Evolutionary conservation across 1,139 yeast genomes (phyloP).

Genomic region (Pichia sp.): DNA sequence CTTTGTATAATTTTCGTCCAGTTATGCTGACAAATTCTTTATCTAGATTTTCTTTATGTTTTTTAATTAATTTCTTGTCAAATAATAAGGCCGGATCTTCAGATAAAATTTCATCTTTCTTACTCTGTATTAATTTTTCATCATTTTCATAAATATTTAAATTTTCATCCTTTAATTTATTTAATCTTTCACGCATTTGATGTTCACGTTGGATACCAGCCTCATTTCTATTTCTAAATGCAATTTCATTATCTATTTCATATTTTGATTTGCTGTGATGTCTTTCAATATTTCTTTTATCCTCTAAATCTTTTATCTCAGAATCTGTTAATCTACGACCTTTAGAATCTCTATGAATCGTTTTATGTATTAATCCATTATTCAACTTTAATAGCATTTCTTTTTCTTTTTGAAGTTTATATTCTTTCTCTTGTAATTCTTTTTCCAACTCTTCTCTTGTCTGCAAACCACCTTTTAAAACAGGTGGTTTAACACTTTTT

Average conservation of each 20-base stretch:
- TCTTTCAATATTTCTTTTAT: conserved; percentile 34
- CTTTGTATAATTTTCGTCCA: conserved; percentile 45
- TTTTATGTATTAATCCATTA: conserved; percentile 18
- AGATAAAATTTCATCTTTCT: conserved; percentile 34
- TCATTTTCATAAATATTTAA: conserved; percentile 35
- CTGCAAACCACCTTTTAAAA: conserved; percentile 17
- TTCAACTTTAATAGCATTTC: conserved; percentile 2
- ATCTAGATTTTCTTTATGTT: conserved; percentile 11
- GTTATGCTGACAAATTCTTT: conserved; percentile 27
- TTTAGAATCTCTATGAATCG: conserved; percentile 54
- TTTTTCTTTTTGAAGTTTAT: conserved; percentile 21
- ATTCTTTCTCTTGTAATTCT: conserved; percentile 12
- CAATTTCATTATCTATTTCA: conserved; percentile 36
- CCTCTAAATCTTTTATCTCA: not conserved
- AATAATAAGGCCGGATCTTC: conserved; percentile 70
- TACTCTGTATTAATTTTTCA: conserved; percentile 33
- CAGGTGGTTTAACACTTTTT: too few species aligned
- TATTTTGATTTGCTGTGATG: conserved; percentile 22
- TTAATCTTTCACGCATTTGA: conserved; percentile 10
- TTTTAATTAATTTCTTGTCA: conserved; percentile 19
- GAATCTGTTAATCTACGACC: conserved; percentile 34
- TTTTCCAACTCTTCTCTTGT: conserved; percentile 19
- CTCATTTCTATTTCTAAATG: conserved; percentile 29
- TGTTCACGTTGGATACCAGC: conserved; percentile 5
- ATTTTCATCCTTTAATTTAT: conserved; percentile 18